Base-by-base conservation (phyloP, 2,329 filamentous ascomycete species). In the Diatrype stigma region DNA sequence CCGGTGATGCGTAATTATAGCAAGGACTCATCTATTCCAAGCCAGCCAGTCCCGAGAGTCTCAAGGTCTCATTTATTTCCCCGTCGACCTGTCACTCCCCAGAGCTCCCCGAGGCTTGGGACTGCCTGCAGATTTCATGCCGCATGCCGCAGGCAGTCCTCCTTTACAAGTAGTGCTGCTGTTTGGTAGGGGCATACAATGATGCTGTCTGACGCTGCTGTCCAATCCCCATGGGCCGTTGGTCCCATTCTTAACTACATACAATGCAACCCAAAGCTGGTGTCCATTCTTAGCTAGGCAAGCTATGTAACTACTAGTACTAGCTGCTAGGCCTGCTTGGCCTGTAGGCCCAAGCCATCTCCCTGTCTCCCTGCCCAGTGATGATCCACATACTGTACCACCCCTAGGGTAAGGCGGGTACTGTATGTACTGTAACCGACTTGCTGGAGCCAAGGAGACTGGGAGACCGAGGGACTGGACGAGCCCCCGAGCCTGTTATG, bases 341-440 rank as follows among this genome's bases (percentile, higher is more conserved):
- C n/a, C n/a, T n/a, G n/a, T 34, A 34, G 30, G 14, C 12, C 34
- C 34, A 37, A 37, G 34, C 40, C 40, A 44, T 11, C 40, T 23
- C 22, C 40, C n/a, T n/a, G n/a, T n/a, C n/a, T n/a, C n/a, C 12
- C 40, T 28, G 40, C 22, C 40, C 40, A 17, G 12, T 23, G 22
- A 28, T 44, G 21, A 28, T 28, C 40, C 40, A 44, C 40, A 44
- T 44, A 44, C 40, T 28, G 40, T 28, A 44, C 40, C 40, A 44
- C 21, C 40, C 40, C 40, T 44, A 44, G 40, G 40, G 40, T 44
- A 44, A 28, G 40, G 40, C 40, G 40, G 40, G 40, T 44, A 44
- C 40, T 44, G 22, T 44, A 44, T 17, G 40, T 44, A 44, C 40
- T 28, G 40, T 44, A 44, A 28, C 40, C 40, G 40, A 44, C 22